These are phyloP conservation scores for Pulicaria dysenterica DNA, from an alignment of 129 eudicot species.

Conservation along the genomic window DNA sequence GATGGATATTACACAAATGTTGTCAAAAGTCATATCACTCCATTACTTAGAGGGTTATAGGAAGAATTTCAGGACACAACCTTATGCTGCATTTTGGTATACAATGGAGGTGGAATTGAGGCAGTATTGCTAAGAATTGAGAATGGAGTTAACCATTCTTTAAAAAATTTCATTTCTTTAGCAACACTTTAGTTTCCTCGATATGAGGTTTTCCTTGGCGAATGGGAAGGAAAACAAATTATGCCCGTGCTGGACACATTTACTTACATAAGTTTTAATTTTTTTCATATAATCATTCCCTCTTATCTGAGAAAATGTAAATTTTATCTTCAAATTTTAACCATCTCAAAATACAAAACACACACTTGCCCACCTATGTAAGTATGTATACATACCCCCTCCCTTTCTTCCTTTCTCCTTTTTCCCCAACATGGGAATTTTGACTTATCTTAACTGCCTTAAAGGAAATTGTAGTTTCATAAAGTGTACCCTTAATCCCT, in stretches of 20 bases:
- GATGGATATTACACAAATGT: not conserved
- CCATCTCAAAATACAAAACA: not conserved
- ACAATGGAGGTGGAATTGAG: slow-evolving; percentile 7
- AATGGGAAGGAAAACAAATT: not conserved
- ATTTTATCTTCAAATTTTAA: not conserved
- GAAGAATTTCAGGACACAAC: not conserved
- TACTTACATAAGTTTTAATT: not conserved
- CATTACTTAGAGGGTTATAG: not conserved
- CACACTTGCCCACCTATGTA: not conserved
- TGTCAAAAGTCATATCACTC: slow-evolving; percentile 12
- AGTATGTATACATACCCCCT: not conserved
- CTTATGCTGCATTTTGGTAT: not conserved
- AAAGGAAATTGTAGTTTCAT: slow-evolving; percentile 9
- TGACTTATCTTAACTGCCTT: not conserved
- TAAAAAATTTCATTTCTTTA: too few species aligned
- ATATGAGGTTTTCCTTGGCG: not conserved
- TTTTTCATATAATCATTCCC: not conserved
- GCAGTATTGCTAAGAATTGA: not conserved
- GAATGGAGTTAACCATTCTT: slow-evolving; percentile 5
- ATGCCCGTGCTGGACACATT: not conserved
- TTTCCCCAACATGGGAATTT: not conserved
- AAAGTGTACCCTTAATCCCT: not conserved
- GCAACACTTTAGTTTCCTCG: not conserved
- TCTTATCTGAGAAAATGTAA: not conserved
- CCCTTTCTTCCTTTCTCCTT: not conserved